Evolutionary conservation across 768 basidiomycete genomes (phyloP).

Genomic region (Panellus pusillus): DNA sequence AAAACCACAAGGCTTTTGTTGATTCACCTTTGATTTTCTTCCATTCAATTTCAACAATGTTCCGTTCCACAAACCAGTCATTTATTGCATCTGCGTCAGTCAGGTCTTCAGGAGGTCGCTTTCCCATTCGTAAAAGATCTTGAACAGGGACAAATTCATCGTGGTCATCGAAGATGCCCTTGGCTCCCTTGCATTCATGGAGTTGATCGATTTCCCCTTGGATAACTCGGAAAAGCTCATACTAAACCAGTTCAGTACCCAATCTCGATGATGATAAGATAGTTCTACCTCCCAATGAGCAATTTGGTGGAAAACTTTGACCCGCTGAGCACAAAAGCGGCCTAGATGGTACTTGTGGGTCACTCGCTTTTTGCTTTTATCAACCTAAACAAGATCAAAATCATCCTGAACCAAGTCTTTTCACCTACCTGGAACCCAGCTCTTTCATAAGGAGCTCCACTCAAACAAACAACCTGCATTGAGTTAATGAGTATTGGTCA

Average conservation of each 20-base stretch:
- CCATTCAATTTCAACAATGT: constrained; percentile 70
- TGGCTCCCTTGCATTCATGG: constrained; percentile 34
- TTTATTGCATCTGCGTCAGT: constrained; percentile 76
- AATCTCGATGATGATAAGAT: constrained; percentile 1
- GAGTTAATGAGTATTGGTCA: neutral
- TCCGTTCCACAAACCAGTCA: constrained; percentile 76
- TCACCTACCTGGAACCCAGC: too few species aligned
- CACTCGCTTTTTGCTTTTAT: constrained; percentile 22
- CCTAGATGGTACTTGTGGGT: constrained; percentile 58
- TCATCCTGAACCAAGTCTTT: constrained; percentile 39
- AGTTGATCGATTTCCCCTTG: constrained; percentile 58
- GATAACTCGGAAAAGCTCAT: constrained; percentile 62
- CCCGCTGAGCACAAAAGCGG: constrained; percentile 76
- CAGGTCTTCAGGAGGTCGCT: constrained; percentile 63
- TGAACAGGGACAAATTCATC: constrained; percentile 56
- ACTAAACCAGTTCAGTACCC: constrained; percentile 40
- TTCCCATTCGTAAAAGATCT: constrained; percentile 42
- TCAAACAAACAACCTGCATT: too few species aligned
- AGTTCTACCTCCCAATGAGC: constrained; percentile 79
- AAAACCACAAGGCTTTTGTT: too few species aligned
- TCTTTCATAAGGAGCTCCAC: neutral
- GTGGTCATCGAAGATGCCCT: constrained; percentile 26
- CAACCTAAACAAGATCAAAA: constrained; percentile 15
- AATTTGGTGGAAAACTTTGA: constrained; percentile 67
- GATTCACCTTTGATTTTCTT: constrained; percentile 49